Conservation (phyloP, 2,329 filamentous ascomycete species). For the Cladophialophora carrionii region DNA sequence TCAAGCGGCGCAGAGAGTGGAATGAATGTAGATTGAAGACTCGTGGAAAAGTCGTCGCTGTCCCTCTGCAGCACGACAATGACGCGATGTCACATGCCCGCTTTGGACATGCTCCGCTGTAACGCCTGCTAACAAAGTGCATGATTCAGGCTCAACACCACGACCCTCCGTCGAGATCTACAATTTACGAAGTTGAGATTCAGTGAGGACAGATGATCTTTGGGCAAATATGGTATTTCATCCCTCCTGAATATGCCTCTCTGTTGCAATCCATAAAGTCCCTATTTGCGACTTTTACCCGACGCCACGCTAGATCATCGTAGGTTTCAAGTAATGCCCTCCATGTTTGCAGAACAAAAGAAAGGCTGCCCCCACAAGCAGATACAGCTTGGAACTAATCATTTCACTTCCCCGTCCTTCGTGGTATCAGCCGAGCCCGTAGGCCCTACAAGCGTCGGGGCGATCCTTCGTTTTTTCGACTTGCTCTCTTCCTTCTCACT, state of each 20-base stretch:
- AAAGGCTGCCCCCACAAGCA: not conserved
- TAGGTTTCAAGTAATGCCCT: conserved; percentile 1
- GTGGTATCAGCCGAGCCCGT: conserved; percentile 22
- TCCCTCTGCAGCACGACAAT: conserved; percentile 10
- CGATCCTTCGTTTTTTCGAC: conserved; percentile 42
- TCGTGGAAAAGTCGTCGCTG: not conserved
- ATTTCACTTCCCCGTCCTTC: conserved; percentile 21
- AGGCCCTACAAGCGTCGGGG: conserved; percentile 40
- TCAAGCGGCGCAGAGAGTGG: not conserved
- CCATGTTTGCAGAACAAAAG: not conserved
- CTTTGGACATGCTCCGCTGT: not conserved
- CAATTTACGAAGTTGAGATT: not conserved
- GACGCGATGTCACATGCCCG: conserved; percentile 25
- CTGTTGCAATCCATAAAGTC: not conserved
- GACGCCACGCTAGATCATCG: conserved; percentile 31
- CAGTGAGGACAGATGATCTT: not conserved
- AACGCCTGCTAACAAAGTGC: not conserved
- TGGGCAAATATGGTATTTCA: not conserved
- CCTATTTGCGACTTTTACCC: conserved; percentile 4
- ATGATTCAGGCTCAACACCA: not conserved
- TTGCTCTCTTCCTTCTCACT: conserved; percentile 47
- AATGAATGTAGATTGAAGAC: not conserved
- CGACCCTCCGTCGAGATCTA: not conserved
- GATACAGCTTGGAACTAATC: not conserved
- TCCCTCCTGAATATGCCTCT: not conserved